These are phyloP conservation scores for Diutina siamensis DNA, from an alignment of 1,139 yeast species.

Conservation along the genomic window DNA sequence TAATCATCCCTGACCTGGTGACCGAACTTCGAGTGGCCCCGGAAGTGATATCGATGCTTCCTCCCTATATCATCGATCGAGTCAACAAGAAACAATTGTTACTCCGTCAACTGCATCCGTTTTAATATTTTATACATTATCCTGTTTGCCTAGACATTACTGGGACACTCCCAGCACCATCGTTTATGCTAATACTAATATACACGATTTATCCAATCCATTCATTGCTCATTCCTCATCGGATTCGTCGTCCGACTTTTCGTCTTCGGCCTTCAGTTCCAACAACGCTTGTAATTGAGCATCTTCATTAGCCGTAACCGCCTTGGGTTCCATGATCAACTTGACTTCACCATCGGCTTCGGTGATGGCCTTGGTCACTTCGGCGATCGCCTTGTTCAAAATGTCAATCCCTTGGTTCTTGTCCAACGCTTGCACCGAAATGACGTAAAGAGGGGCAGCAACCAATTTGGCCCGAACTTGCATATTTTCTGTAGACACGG, in stretches of 20 bases:
- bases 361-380: conserved; percentile 58
- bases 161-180: too few relatives aligned
- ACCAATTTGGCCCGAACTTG: conserved; percentile 87
- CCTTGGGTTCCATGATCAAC: conserved; percentile 96
- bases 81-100: conserved; percentile 26
- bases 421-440: conserved; percentile 88
- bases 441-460: conserved; percentile 94
- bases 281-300: conserved; percentile 93
- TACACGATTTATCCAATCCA: background rate
- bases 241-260: conserved; percentile 35
- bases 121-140: background rate
- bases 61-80: conserved; percentile 28
- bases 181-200: background rate
- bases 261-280: conserved; percentile 42
- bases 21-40: conserved; percentile 26
- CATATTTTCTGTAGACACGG: conserved; percentile 69
- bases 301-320: conserved; percentile 96
- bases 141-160: background rate
- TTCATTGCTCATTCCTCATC: conserved; percentile 14
- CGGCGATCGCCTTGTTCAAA: conserved; percentile 69
- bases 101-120: conserved; percentile 14
- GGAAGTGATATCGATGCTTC: conserved; percentile 25
- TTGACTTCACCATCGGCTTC: conserved; percentile 78
- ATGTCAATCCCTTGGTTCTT: conserved; percentile 77
- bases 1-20: conserved; percentile 27